Base-by-base conservation (phyloP, 1,139 yeast species). In the Saccharomyces hybrid region DNA sequence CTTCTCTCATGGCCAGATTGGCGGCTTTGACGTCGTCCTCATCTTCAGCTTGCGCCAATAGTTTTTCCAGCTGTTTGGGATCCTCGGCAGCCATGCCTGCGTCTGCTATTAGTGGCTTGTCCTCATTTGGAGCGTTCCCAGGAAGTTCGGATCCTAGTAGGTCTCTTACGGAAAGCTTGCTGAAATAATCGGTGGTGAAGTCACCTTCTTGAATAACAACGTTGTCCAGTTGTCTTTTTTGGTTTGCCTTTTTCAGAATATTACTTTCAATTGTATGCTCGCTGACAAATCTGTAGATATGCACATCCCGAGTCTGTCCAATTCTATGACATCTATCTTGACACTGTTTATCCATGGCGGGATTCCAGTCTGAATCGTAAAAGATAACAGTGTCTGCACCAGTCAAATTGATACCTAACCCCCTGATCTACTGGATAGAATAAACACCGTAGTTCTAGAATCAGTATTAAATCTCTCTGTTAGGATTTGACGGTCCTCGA, bases 351-450 rank as follows among this genome's bases (percentile, higher is more conserved):
- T 95, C 99, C 98, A 95, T 95, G 1, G 98, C 96, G 2, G 99
- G 99, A 69, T 95, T 95, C 99, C 99, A 95, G 73, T 95, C 99
- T 2, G 97, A 90, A 71, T 95, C 99, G 69, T 95, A 95, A 71
- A 95, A 95, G n/a, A 95, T 90, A 50, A 95, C 99, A 0, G 99
- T 93, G 67, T 95, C 99, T 0, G 99, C 99, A 64, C 99, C 99
- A 0, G 99, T 93, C 64, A 95, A 75, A 66, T 95, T 95, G 69
- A 95, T 95, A 68, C 99, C 99, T 61, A 95, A 77, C 41, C 99
- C 99, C 99, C 99, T 2, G 98, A 91, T 72, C 99, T 81, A 1
- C 98, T 90, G 2, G 97, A 89, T 56, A 95, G 73, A 51, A 95
- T 93, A 66, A 95, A 95, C 19, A 91, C 96, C 1, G 96, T 95